Evolutionary conservation across 2,329 filamentous ascomycete species (phyloP).

Genomic region (Torrubiellomyces zombiae): DNA sequence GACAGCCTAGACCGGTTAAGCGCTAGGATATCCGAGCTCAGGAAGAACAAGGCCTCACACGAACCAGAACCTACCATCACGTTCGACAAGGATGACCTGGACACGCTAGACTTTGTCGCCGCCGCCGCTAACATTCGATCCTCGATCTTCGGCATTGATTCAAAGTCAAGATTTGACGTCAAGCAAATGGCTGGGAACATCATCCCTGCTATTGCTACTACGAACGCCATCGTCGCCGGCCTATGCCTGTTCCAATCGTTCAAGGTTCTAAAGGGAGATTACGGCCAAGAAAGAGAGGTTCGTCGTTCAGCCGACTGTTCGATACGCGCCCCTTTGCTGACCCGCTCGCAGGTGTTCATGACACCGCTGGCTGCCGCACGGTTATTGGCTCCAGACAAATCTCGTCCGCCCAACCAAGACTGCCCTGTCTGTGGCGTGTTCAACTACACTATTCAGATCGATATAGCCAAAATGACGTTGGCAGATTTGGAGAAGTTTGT

Average conservation of each 20-base stretch:
- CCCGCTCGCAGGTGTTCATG: conserved; percentile 50
- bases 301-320: conserved; percentile 4
- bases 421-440: conserved; percentile 73
- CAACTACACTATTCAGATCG: conserved; percentile 49
- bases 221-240: conserved; percentile 88
- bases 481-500: conserved; percentile 64
- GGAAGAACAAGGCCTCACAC: conserved; percentile 28
- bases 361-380: conserved; percentile 46
- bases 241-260: conserved; percentile 85
- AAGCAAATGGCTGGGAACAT: conserved; percentile 99
- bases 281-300: conserved; percentile 58
- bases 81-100: conserved; percentile 94
- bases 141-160: conserved; percentile 72
- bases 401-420: conserved; percentile 53
- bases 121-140: conserved; percentile 83
- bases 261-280: conserved; percentile 67
- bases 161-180: conserved; percentile 84
- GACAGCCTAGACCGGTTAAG: conserved; percentile 69
- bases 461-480: conserved; percentile 57
- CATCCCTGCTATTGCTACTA: conserved; percentile 94
- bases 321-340: conserved; percentile 2
- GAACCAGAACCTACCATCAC: conserved; percentile 49
- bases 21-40: conserved; percentile 51
- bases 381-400: conserved; percentile 39
- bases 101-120: conserved; percentile 88